Conservation (phyloP, 2,329 filamentous ascomycete species). For the Sclerotinia sclerotiorum region DNA sequence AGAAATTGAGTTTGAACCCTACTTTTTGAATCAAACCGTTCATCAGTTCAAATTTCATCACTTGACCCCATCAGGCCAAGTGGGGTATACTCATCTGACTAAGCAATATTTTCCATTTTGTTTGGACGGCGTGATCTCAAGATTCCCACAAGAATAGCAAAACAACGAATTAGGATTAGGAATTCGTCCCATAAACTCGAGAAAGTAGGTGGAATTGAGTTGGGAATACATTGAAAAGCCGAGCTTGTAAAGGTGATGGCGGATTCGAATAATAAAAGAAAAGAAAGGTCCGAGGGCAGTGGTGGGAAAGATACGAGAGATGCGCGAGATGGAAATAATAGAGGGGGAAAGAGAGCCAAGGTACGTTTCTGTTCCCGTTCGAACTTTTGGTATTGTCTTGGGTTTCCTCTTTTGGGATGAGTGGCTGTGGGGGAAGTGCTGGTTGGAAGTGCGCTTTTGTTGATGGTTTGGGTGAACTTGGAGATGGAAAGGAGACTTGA, state of each 20-base stretch:
- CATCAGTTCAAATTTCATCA: not conserved
- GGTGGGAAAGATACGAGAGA: slow-evolving; percentile 14
- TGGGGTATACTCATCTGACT: slow-evolving; percentile 9
- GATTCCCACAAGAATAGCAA: not conserved
- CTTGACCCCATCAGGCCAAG: slow-evolving; percentile 4
- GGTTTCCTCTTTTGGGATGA: not conserved
- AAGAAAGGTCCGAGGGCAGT: slow-evolving; percentile 23
- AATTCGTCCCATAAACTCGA: not conserved
- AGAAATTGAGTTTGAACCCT: not conserved
- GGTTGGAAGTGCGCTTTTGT: not conserved
- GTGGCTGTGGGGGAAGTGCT: too few relatives aligned
- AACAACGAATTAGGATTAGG: not conserved
- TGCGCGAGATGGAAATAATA: slow-evolving; percentile 7
- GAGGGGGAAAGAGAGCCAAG: slow-evolving; percentile 26
- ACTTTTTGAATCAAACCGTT: not conserved
- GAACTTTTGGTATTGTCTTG: too few relatives aligned
- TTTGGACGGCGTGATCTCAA: slow-evolving; percentile 2
- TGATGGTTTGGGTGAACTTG: not conserved
- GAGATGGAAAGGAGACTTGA: not conserved
- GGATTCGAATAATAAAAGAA: slow-evolving; percentile 26
- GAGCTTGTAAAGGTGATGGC: not conserved
- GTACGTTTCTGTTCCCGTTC: not conserved
- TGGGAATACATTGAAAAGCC: not conserved
- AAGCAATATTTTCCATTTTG: slow-evolving; percentile 19
- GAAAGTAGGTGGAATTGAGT: not conserved